A percentile compares a stretch with the other conserved stretches of the same genome.
phyloP scores from a whole-genome alignment of 1,139 yeast species.

The Trichomonascaceae sp. region DNA sequence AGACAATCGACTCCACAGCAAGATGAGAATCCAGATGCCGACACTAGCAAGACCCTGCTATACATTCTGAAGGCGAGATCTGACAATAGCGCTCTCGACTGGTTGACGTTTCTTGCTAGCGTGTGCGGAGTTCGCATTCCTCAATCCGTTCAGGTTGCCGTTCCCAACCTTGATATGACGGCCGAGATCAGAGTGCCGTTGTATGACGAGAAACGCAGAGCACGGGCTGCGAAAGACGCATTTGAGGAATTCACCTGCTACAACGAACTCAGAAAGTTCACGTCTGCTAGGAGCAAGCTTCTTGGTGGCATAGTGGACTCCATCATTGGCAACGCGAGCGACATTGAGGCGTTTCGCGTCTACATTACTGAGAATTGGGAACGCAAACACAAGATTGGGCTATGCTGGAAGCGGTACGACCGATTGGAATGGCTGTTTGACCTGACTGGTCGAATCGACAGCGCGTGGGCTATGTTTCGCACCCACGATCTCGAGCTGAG shows the following conservation, averaged over 20 bases:
- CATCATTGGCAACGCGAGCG: constrained; percentile 19
- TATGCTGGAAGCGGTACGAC: constrained; percentile 57
- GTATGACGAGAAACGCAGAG: constrained; percentile 3
- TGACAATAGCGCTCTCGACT: constrained; percentile 34
- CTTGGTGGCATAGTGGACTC: constrained; percentile 16
- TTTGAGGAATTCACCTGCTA: constrained; percentile 4
- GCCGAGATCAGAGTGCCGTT: constrained; percentile 34
- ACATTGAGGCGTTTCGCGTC: constrained; percentile 13
- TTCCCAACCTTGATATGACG: constrained; percentile 41
- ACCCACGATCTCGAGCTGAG: constrained; percentile 48
- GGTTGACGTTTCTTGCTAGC: constrained; percentile 49
- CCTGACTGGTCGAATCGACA: constrained; percentile 35
- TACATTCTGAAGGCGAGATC: constrained; percentile 47
- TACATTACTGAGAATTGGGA: constrained; percentile 15
- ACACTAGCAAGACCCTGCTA: constrained; percentile 16
- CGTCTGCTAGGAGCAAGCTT: constrained; percentile 13
- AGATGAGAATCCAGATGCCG: no score
- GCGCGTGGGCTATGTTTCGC: constrained; percentile 31
- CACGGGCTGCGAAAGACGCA: background rate
- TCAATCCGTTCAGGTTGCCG: constrained; percentile 25
- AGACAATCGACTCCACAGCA: no score
- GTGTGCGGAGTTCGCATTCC: constrained; percentile 25
- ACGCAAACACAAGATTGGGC: constrained; percentile 30
- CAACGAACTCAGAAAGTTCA: constrained; percentile 6
- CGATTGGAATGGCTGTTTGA: constrained; percentile 63